Evolutionary conservation across 1,284 basidiomycete species (phyloP).

Genomic region (Trichosporon ovoides): DNA sequence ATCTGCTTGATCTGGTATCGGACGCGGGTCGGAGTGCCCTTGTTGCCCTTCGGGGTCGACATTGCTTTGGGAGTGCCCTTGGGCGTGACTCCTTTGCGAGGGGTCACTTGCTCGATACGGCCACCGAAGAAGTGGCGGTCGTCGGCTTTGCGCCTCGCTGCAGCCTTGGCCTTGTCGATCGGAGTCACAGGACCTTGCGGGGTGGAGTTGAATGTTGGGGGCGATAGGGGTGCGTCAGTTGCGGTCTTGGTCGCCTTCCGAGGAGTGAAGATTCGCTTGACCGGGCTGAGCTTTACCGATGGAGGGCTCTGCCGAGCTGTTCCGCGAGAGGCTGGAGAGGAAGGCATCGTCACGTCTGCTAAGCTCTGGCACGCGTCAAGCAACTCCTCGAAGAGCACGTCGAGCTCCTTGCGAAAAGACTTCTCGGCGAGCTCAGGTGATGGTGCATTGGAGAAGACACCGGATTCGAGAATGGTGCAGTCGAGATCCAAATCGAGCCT

Average conservation of each 20-base stretch:
- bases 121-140: background rate
- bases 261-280: background rate
- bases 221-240: background rate
- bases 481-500: background rate
- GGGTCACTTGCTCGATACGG: background rate
- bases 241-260: background rate
- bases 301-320: background rate
- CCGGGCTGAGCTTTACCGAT: background rate
- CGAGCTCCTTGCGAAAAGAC: constrained; percentile 13
- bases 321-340: background rate
- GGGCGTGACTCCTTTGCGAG: background rate
- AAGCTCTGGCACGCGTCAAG: constrained; percentile 10
- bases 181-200: background rate
- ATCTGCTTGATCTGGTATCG: constrained; percentile 1
- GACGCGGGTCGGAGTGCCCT: background rate
- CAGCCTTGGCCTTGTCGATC: background rate
- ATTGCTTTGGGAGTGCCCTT: background rate
- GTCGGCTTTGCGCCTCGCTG: background rate
- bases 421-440: background rate
- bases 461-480: background rate
- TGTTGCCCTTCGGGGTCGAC: background rate
- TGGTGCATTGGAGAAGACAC: background rate
- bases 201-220: background rate
- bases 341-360: background rate
- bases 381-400: constrained; percentile 21